A percentile compares a stretch with the other conserved stretches of the same genome.
Conservation (phyloP, 2,329 filamentous ascomycete genomes). For the Fusarium newnesense region DNA sequence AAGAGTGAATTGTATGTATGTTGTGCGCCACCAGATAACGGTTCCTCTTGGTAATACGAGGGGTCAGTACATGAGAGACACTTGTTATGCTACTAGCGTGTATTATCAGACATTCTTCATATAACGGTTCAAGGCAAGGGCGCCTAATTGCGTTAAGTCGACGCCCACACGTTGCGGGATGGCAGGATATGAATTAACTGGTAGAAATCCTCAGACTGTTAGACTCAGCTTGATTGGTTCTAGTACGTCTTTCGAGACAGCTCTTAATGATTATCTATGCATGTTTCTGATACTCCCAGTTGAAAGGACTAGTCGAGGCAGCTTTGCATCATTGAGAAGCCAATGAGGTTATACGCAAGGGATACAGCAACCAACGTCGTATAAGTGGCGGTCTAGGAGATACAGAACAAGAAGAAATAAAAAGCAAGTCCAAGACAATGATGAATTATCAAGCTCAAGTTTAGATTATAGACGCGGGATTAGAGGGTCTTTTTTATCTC, state of each 20-base stretch:
- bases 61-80: constrained; percentile 5
- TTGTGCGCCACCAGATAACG: constrained; percentile 35
- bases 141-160: constrained; percentile 18
- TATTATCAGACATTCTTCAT: constrained; percentile 19
- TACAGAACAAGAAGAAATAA: constrained; percentile 4
- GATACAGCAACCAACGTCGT: constrained; percentile 5
- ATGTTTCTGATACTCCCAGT: constrained; percentile 15
- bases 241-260: constrained; percentile 21
- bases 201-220: constrained; percentile 5
- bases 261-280: not conserved
- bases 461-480: not conserved
- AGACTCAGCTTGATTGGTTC: constrained; percentile 13
- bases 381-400: constrained; percentile 14
- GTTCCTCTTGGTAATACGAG: constrained; percentile 15
- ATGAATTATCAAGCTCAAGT: not conserved
- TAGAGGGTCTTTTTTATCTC: constrained; percentile 1
- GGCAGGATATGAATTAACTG: constrained; percentile 24
- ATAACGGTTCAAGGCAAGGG: constrained; percentile 27
- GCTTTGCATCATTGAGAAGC: constrained; percentile 6
- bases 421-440: constrained; percentile 20
- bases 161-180: constrained; percentile 39
- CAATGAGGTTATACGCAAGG: constrained; percentile 34
- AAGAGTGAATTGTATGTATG: not conserved
- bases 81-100: constrained; percentile 22
- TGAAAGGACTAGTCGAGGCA: not conserved